Evolutionary conservation across 2,329 filamentous ascomycete species (phyloP), one percentile per base, ranked within the genome.

Genomic region (Pyricularia grisea): DNA sequence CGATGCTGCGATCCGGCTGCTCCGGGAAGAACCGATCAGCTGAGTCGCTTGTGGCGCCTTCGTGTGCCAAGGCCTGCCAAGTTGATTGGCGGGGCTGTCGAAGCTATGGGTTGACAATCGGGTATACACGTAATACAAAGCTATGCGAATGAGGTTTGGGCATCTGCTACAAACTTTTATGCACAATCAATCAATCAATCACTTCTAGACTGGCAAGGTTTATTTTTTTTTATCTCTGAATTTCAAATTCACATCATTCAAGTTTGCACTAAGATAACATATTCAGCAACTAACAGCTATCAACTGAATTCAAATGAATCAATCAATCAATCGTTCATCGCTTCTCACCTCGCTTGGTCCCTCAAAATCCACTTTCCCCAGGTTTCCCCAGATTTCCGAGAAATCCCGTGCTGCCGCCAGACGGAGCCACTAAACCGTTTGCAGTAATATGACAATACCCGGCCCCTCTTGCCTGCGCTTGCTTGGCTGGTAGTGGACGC

Each of bases 341-440:
- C 42, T 55, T 55, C 42, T 55, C 42, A n/a, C 42, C 42, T 55
- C 42, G 42, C 42, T 55, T 55, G 17, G 42, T 7, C 20, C 42
- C 42, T 27, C 25, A 11, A 25, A 28, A 28, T 28, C 60, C 60
- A 63, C 60, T 63, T 63, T 63, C 60, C 58, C 60, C 60, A 63
- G 60, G 60, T 63, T 63, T 63, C 60, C 60, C 60, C 60, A 63
- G 60, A 63, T 63, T 63, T 28, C 60, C 60, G 60, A 28, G 25
- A 63, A 63, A 28, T 28, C 60, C 60, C 60, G 60, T 63, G 27
- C 60, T 63, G 25, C 60, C 60, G 60, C 60, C 27, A 4, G 28
- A 63, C 25, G 60, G 60, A 10, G 27, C 60, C 60, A 12, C 60
- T 63, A 63, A 63, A 30, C 25, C 60, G 23, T 9, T 63, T 63